These are phyloP conservation scores for Betula pendula DNA, from an alignment of 306 rosid genomes.

Conservation along the genomic window DNA sequence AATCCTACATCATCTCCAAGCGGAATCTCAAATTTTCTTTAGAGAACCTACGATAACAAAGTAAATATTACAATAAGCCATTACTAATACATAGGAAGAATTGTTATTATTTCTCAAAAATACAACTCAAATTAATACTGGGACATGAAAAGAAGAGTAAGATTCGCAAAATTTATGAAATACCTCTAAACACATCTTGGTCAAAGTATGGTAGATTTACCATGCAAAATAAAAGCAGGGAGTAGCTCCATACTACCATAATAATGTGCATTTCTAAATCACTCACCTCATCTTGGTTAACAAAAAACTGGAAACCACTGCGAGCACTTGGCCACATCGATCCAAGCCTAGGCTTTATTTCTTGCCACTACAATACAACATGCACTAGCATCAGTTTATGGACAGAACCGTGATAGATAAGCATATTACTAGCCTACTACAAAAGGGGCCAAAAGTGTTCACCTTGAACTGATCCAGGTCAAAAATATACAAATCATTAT, in stretches of 20 bases:
- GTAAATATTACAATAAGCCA: not conserved
- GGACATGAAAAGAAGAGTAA: not conserved
- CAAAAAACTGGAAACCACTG: slow-evolving; percentile 94
- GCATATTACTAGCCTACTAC: slow-evolving; percentile 13
- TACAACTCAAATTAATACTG: not conserved
- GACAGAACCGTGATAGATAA: slow-evolving; percentile 8
- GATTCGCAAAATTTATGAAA: not conserved
- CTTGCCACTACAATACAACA: slow-evolving; percentile 83
- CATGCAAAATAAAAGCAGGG: slow-evolving; percentile 20
- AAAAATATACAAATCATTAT: slow-evolving; percentile 84
- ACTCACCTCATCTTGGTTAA: slow-evolving; percentile 87
- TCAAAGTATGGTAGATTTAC: slow-evolving; percentile 1
- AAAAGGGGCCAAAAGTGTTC: slow-evolving; percentile 23
- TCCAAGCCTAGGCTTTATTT: slow-evolving; percentile 91
- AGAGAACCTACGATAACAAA: not conserved
- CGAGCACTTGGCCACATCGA: slow-evolving; percentile 96
- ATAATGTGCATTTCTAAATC: slow-evolving; percentile 29
- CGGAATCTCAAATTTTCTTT: not conserved
- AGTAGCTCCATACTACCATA: slow-evolving; percentile 10
- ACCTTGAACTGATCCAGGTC: slow-evolving; percentile 97
- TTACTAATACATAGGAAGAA: not conserved
- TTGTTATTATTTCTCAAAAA: not conserved
- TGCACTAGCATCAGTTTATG: slow-evolving; percentile 20
- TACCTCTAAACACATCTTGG: not conserved
- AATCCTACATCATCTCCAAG: not conserved